Evolutionary conservation across 257 asterid species (phyloP).

Genomic region (Solanum appendiculatum): DNA sequence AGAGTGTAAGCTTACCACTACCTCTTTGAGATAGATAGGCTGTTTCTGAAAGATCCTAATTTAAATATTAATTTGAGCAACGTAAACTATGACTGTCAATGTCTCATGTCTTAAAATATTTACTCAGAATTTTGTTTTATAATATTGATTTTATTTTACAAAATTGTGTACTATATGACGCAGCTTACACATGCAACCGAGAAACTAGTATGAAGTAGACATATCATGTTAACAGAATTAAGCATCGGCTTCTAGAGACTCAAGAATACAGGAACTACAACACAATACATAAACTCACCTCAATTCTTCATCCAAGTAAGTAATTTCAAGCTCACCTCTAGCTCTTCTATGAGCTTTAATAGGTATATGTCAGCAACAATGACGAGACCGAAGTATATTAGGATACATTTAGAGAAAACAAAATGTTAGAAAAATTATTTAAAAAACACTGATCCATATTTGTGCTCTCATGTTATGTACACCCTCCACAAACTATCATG

Average conservation of each 20-base stretch:
- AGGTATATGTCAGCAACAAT: constrained; percentile 32
- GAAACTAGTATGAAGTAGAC: background rate
- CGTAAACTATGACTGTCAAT: background rate
- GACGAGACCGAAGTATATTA: background rate
- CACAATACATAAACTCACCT: constrained; percentile 23
- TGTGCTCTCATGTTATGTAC: background rate
- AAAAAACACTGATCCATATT: background rate
- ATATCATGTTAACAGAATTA: background rate
- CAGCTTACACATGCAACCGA: background rate
- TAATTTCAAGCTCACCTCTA: constrained; percentile 61
- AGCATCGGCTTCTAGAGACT: background rate
- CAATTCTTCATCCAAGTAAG: constrained; percentile 77
- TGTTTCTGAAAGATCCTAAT: background rate
- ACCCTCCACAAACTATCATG: background rate
- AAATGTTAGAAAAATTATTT: background rate
- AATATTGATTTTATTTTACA: background rate
- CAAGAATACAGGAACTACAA: background rate
- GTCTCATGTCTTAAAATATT: background rate
- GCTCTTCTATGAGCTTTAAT: constrained; percentile 74
- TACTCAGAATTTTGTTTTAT: background rate
- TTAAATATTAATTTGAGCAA: background rate
- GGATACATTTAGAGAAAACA: background rate
- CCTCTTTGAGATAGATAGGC: background rate
- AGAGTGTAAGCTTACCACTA: background rate
- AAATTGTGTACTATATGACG: background rate